These are phyloP conservation scores for Starmerella geochares DNA, from an alignment of 805 yeast genomes.

Conservation along the genomic window DNA sequence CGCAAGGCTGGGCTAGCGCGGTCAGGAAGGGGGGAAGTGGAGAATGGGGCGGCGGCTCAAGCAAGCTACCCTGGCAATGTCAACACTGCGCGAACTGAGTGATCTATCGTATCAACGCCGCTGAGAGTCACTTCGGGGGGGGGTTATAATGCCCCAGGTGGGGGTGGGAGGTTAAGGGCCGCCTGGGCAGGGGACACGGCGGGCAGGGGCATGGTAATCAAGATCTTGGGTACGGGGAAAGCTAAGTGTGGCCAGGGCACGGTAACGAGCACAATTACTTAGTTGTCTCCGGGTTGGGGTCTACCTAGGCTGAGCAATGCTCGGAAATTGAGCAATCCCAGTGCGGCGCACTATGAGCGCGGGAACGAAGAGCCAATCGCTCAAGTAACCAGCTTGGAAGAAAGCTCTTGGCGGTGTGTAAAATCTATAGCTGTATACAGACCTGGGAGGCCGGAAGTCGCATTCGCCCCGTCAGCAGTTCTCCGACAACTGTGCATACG, in stretches of 20 bases:
- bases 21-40: neutral
- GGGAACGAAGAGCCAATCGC: neutral
- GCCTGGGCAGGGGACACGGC: neutral
- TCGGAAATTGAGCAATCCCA: constrained; percentile 2
- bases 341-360: neutral
- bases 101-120: neutral
- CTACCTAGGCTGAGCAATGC: constrained; percentile 4
- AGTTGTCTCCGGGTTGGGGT: neutral
- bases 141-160: constrained; percentile 4
- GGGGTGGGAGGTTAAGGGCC: constrained; percentile 8
- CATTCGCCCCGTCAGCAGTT: too few species aligned
- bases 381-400: too few species aligned
- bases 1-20: neutral
- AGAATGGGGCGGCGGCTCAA: neutral
- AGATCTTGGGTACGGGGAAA: neutral
- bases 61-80: neutral
- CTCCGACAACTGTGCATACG: too few species aligned
- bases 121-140: neutral
- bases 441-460: too few species aligned
- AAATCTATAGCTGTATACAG: too few species aligned
- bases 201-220: constrained; percentile 1
- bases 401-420: too few species aligned
- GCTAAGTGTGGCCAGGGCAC: neutral
- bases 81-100: neutral
- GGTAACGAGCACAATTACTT: neutral